phyloP scores from a whole-genome alignment of 257 asterid genomes.

The Orobanche coerulescens region DNA sequence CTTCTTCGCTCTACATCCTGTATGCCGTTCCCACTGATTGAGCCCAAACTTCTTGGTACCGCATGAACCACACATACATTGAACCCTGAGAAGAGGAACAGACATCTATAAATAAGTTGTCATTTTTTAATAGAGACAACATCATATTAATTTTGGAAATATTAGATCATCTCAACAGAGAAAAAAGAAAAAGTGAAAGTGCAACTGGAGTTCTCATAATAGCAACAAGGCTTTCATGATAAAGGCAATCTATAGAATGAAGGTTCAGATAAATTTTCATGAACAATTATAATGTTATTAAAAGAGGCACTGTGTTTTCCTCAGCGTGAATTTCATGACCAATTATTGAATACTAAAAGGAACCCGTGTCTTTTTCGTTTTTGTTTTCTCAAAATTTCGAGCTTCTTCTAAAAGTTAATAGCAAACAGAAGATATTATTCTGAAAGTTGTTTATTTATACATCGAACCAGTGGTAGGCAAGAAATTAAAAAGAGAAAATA shows the following conservation, averaged over 20 bases:
- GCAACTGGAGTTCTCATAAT: too few relatives aligned
- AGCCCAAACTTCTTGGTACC: slow-evolving; percentile 64
- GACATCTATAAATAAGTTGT: slow-evolving; percentile 9
- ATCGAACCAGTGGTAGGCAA: not conserved
- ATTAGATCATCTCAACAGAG: not conserved
- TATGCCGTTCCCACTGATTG: slow-evolving; percentile 92
- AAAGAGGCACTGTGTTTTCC: not conserved
- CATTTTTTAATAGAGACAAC: not conserved
- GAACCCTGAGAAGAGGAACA: slow-evolving; percentile 57
- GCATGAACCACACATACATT: slow-evolving; percentile 80
- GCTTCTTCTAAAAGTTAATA: not conserved
- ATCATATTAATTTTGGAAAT: slow-evolving; percentile 1
- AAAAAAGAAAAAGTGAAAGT: not conserved
- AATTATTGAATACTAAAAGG: not conserved
- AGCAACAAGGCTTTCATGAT: too few relatives aligned
- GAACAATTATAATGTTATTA: not conserved
- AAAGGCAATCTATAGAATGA: not conserved
- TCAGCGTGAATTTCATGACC: not conserved
- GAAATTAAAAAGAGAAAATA: not conserved
- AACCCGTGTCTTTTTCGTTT: not conserved
- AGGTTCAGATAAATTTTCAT: not conserved
- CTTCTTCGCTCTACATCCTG: slow-evolving; percentile 94
- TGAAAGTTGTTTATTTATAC: not conserved
- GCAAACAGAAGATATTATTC: not conserved
- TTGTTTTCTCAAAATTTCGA: not conserved